Base-by-base conservation (phyloP, 1,139 yeast species). In the Pichia kudriavzevii region DNA sequence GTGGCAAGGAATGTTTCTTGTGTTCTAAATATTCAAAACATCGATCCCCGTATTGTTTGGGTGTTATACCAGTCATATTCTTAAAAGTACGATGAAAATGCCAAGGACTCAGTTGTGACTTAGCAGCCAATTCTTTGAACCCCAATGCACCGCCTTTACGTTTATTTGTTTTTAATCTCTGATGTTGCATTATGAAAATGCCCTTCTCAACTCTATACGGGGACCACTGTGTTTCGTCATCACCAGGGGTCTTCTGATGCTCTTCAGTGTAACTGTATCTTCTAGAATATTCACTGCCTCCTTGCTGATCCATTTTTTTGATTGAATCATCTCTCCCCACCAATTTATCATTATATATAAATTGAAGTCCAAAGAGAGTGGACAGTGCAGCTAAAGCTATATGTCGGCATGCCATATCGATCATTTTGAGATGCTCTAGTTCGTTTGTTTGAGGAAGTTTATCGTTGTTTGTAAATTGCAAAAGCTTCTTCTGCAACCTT, bases 1-100 rank as follows among this genome's bases (percentile, higher is more conserved):
- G 22, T n/a, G n/a, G 11, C 22, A 26, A 23, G 14, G 28, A 17
- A 4, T 12, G n/a, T 26, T 28, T 37, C n/a, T 34, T 32, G 8
- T 34, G 32, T 16, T 34, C 26, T 10, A 40, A 21, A 43, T 64
- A 79, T 47, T 78, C 83, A 73, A 84, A 80, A 56, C 94, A 82
- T 46, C 79, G 79, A 53, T 84, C 94, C 34, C 95, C 95, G 50
- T 84, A 84, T 6, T 84, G 80, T 61, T 84, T 82, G 24, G 94
- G 94, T 0, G 95, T 84, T 43, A 83, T 67, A 1, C 91, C 88
- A 12, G 94, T 81, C 39, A 84, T 85, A 27, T 80, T 73, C 57
- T 85, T 79, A 63, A 84, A 84, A 23, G 84, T 94, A 36, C 95
- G 66, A 62, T 84, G 95, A 58, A 84, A 84, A 60, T 84, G 95